These are phyloP conservation scores for Pythium brassicae DNA, from an alignment of 352 stramenopile genomes.

Conservation along the genomic window DNA sequence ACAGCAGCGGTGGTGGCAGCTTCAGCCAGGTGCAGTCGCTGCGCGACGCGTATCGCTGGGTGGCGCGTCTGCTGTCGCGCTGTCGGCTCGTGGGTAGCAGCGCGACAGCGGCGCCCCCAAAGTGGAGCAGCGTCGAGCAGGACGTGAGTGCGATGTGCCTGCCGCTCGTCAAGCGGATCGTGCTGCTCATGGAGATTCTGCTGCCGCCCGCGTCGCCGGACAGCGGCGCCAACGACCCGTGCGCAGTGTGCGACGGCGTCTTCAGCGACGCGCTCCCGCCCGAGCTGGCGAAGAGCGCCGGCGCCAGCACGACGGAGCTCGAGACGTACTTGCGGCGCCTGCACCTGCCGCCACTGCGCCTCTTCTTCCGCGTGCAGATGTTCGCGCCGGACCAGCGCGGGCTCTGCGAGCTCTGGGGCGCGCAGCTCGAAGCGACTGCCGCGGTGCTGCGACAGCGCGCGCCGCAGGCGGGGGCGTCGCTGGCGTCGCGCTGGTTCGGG, in stretches of 20 bases:
- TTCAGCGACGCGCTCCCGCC: slow-evolving; percentile 18
- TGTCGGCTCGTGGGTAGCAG: slow-evolving; percentile 23
- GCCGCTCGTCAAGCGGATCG: slow-evolving; percentile 52
- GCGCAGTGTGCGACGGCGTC: slow-evolving; percentile 65
- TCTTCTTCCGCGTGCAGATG: slow-evolving; percentile 62
- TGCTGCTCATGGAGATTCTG: slow-evolving; percentile 53
- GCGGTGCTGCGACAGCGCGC: slow-evolving; percentile 39
- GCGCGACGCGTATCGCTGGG: slow-evolving; percentile 48
- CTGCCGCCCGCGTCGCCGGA: slow-evolving; percentile 20
- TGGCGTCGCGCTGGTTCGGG: no score
- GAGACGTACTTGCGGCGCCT: slow-evolving; percentile 46
- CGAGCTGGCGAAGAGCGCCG: slow-evolving; percentile 2
- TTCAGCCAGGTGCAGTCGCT: slow-evolving; percentile 60
- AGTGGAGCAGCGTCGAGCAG: slow-evolving; percentile 28
- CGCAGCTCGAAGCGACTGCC: slow-evolving; percentile 68
- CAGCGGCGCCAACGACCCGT: slow-evolving; percentile 16
- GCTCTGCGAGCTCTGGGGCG: slow-evolving; percentile 69
- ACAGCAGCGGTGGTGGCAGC: slow-evolving; percentile 11
- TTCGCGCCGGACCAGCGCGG: slow-evolving; percentile 52
- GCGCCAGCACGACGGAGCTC: slow-evolving; percentile 15
- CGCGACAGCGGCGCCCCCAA: background rate
- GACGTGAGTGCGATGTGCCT: slow-evolving; percentile 39
- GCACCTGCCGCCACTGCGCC: slow-evolving; percentile 59
- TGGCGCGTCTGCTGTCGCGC: slow-evolving; percentile 39
- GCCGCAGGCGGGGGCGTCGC: no score